These are phyloP conservation scores for Mortierella alpina DNA, from an alignment of 192 early-diverging fungal genomes.

Conservation along the genomic window DNA sequence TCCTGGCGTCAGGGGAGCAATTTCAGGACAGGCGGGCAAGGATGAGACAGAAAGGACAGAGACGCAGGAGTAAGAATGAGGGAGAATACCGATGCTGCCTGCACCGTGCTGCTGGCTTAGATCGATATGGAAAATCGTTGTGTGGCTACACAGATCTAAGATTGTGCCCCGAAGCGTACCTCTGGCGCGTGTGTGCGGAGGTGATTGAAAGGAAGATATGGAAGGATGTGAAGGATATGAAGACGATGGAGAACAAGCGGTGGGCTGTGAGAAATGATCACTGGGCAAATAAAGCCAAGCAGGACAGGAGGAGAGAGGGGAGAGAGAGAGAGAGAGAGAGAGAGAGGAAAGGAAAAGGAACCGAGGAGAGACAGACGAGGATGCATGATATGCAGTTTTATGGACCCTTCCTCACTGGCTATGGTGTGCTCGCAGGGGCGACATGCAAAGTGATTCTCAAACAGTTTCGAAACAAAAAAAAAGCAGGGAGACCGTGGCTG, in stretches of 20 bases:
- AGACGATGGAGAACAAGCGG: neutral
- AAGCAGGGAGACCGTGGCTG: neutral
- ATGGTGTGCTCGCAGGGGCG: neutral
- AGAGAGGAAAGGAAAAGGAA: neutral
- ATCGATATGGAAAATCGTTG: no score
- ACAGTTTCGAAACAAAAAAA: slow-evolving; percentile 40
- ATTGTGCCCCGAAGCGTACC: no score
- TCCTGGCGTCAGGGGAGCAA: no score
- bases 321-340: slow-evolving; percentile 1
- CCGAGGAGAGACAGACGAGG: slow-evolving; percentile 3
- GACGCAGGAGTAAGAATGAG: neutral
- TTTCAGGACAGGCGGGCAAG: neutral
- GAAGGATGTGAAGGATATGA: neutral
- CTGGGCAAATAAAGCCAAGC: no score
- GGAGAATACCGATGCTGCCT: neutral
- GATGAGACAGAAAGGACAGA: neutral
- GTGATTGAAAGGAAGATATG: neutral
- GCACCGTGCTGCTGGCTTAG: no score
- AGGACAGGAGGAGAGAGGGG: neutral
- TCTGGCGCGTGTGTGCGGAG: neutral
- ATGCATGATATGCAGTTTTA: neutral
- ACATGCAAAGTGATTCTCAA: slow-evolving; percentile 19
- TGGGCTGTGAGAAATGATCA: neutral
- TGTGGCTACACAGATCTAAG: no score
- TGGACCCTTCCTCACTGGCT: neutral